Evolutionary conservation across 2,329 filamentous ascomycete species (phyloP), one percentile per base, ranked within the genome.

Genomic region (Ophiostoma pallidulum): DNA sequence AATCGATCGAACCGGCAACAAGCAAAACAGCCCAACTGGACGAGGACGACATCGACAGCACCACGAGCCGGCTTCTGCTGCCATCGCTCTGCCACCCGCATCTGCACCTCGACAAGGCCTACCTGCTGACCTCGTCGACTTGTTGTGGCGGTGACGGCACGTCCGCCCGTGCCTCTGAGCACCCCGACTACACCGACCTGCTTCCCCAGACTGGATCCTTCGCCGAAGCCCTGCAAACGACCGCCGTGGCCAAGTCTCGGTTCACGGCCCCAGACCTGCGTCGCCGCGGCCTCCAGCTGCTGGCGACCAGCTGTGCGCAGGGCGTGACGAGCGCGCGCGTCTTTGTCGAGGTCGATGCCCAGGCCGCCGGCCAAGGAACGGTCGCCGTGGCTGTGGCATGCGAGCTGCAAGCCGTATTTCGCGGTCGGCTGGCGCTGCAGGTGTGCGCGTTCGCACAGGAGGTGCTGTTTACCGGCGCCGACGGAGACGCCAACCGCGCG

Each of bases 371-470:
- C 14, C 36, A 18, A 1, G 64, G 68, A 4, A 50, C 50, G 16
- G 47, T 60, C 29, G 58, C 62, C 0, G 62, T 73, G 47, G 66
- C 74, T 35, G 75, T 74, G 2, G 82, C 77, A 0, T 58, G 80
- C 22, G 64, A 62, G 28, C 66, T 87, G 40, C 80, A 80, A 60
- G 56, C 66, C 3, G 64, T 73, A 45, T 82, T 77, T 59, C 58
- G 62, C 10, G 66, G 71, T 18, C 62, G 67, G 8, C 76, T 82
- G 51, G 64, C 74, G 7, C 63, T 87, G 5, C 83, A 87, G 60
- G 71, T 88, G 4, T 85, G 79, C 56, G 75, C 74, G 2, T 87
- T 86, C 63, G 83, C 83, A 7, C 83, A 87, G 57, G 74, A 86
- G 46, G 77, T 81, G 2, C 66, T 86, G 5, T 82, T 83, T 59